phyloP scores from a whole-genome alignment of 441 rosid species.

The Breynia disticha region DNA sequence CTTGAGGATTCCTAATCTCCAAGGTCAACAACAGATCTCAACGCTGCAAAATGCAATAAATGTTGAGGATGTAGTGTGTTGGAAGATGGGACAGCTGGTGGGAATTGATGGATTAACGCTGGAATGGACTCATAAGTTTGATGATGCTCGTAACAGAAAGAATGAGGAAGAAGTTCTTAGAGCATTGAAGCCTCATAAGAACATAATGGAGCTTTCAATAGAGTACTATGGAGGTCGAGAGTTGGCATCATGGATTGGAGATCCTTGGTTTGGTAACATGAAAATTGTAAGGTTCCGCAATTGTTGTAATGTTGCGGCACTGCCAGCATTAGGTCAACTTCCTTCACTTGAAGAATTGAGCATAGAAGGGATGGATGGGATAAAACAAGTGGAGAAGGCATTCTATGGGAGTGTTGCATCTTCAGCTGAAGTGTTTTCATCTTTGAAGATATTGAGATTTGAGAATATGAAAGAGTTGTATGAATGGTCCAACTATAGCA shows the following conservation, averaged over 20 bases:
- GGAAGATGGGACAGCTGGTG: constrained; percentile 2
- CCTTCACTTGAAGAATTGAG: constrained; percentile 6
- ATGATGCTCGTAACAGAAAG: no score
- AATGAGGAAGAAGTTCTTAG: no score
- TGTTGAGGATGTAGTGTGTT: constrained; percentile 6
- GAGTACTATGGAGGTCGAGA: no score
- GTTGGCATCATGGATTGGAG: no score
- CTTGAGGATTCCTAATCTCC: constrained; percentile 11
- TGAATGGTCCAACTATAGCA: constrained; percentile 2
- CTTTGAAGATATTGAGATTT: constrained; percentile 4
- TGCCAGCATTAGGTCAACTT: constrained; percentile 17
- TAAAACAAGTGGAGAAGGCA: constrained; percentile 1
- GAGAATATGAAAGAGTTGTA: constrained; percentile 9
- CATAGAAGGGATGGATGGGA: constrained; percentile 2
- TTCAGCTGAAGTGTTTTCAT: not conserved
- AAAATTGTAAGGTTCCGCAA: not conserved
- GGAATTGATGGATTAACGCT: constrained; percentile 7
- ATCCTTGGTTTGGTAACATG: not conserved
- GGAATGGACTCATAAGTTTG: constrained; percentile 11
- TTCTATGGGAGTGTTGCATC: not conserved
- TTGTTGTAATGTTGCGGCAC: not conserved
- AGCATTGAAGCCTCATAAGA: no score
- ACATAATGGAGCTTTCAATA: no score
- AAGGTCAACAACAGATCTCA: constrained; percentile 13
- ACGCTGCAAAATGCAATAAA: constrained; percentile 10